Evolutionary conservation across 345 rosid species (phyloP), one percentile per base, ranked within the genome.

Genomic region (Populus deltoides): DNA sequence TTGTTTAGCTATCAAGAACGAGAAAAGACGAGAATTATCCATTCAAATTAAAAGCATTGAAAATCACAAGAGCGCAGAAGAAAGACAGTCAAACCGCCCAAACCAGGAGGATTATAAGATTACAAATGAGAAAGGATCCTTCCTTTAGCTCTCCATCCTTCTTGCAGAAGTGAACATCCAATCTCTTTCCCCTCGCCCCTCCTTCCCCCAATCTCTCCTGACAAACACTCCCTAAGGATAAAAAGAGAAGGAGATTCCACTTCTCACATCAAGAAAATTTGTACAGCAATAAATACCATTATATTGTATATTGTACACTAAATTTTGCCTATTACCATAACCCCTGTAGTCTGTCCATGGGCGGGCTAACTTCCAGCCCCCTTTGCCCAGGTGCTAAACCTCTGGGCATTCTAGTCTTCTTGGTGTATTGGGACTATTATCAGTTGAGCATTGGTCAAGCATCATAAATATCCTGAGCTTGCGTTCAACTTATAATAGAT

Each of bases 401-500:
- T 36, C 39, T 16, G 20, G 67, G 25, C 55, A 67, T 62, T 35
- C 25, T 63, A 13, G 24, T 36, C 18, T 63, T 66, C 65, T 24
- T 71, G 45, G 16, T 24, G 51, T 59, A 27, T 17, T 35, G 41
- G 29, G 9, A 51, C 39, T 49, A 18, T 47, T 33, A n/a, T n/a
- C 43, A 31, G 11, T 63, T 33, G 63, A 57, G 20, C 49, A 41
- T 59, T 57, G 47, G 27, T 53, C 74, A 47, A 68, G 41, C 20
- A 62, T 62, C 63, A 59, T 66, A 18, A 53, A 39, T 49, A 63
- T 72, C 13, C 70, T 72, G 80, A 85, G 82, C 86, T 81, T 61
- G 68, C 66, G 75, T 81, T 84, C 85, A 77, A 69, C 70, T 74
- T 70, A 69, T 67, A 85, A 78, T 77, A 78, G 35, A 55, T 57